A percentile compares a stretch with the other conserved stretches of the same genome.
These are phyloP conservation scores for Euphorbia lathyris DNA, from an alignment of 345 rosid genomes.

Conservation along the genomic window DNA sequence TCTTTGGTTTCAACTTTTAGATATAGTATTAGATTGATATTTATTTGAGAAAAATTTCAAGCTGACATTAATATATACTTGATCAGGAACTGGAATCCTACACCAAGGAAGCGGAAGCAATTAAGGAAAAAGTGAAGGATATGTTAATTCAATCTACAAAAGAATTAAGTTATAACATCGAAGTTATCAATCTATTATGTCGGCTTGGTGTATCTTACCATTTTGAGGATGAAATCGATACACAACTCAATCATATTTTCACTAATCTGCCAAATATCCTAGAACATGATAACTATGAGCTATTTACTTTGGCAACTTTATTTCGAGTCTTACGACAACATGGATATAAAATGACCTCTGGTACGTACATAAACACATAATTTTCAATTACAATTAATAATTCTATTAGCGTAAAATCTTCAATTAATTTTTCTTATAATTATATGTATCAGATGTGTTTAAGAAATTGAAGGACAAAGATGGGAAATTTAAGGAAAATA, in stretches of 20 bases:
- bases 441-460: slow-evolving; percentile 26
- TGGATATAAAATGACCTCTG: neutral
- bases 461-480: slow-evolving; percentile 22
- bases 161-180: neutral
- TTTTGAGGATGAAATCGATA: neutral
- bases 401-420: neutral
- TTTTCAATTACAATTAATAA: neutral
- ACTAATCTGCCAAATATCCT: neutral
- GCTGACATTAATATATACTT: neutral
- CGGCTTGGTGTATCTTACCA: slow-evolving; percentile 8
- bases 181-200: slow-evolving; percentile 4
- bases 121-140: neutral
- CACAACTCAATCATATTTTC: neutral
- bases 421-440: neutral
- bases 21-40: too few species aligned
- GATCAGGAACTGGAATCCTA: neutral
- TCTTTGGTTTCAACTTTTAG: too few species aligned
- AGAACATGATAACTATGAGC: neutral
- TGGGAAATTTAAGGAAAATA: slow-evolving; percentile 21
- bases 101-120: neutral
- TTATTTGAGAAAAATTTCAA: too few species aligned
- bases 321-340: neutral
- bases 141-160: slow-evolving; percentile 4
- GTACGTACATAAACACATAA: neutral
- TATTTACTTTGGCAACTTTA: neutral